phyloP scores from a whole-genome alignment of 176 grass and related monocot genomes.

The Zizania latifolia region DNA sequence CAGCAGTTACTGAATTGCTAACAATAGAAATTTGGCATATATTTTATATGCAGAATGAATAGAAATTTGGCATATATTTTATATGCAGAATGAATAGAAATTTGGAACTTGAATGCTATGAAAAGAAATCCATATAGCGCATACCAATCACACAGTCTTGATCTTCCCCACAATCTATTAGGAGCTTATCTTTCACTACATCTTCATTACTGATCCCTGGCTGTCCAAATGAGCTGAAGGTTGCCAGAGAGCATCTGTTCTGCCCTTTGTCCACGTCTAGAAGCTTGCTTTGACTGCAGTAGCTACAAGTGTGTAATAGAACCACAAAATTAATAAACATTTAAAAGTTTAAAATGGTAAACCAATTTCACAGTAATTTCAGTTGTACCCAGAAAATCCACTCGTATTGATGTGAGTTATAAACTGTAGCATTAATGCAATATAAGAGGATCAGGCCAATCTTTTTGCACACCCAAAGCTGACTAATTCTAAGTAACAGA shows the following conservation, averaged over 20 bases:
- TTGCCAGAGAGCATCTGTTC: conserved; percentile 20
- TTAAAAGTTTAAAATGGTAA: conserved; percentile 1
- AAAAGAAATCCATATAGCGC: conserved; percentile 19
- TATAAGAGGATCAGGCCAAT: not conserved
- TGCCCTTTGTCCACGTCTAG: conserved; percentile 28
- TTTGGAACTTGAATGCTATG: not conserved
- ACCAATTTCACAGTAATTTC: not conserved
- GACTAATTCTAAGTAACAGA: not conserved
- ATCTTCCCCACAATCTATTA: conserved; percentile 77
- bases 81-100: not conserved
- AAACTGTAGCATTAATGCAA: not conserved
- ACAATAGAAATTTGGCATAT: not conserved
- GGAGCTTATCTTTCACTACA: conserved; percentile 44
- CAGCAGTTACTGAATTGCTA: not conserved
- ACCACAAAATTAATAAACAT: not conserved
- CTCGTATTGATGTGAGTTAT: not conserved
- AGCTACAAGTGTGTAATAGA: not conserved
- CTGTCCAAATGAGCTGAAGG: conserved; percentile 42
- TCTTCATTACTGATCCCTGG: conserved; percentile 26
- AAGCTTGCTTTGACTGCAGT: conserved; percentile 21
- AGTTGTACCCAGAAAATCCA: not conserved
- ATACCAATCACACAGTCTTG: conserved; percentile 78
- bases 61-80: not conserved
- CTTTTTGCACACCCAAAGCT: not conserved
- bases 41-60: too few relatives aligned